These are phyloP conservation scores for Aeschynomene evenia DNA, from an alignment of 306 rosid species.

Conservation along the genomic window DNA sequence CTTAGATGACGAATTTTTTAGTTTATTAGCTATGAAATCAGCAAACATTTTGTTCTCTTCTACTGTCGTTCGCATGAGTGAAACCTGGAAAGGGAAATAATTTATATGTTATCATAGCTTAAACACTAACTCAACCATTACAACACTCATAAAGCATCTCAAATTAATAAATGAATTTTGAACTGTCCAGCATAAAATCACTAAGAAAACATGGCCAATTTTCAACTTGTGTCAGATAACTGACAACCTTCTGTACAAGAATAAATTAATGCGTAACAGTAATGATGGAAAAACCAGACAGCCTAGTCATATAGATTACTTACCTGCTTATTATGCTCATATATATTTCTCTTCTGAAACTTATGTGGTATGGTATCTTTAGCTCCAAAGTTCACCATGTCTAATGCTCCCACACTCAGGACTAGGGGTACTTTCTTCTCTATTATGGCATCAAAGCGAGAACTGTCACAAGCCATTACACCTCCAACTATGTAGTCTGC, in stretches of 20 bases:
- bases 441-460: slow-evolving; percentile 73
- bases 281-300: slow-evolving; percentile 20
- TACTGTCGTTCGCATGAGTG: slow-evolving; percentile 77
- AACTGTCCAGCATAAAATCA: slow-evolving; percentile 24
- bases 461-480: slow-evolving; percentile 81
- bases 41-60: slow-evolving; percentile 82
- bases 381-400: slow-evolving; percentile 90
- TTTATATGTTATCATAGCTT: slow-evolving; percentile 13
- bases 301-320: slow-evolving; percentile 22
- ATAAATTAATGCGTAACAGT: neutral
- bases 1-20: slow-evolving; percentile 65
- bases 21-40: slow-evolving; percentile 71
- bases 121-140: slow-evolving; percentile 10
- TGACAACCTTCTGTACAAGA: neutral
- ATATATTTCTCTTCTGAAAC: slow-evolving; percentile 65
- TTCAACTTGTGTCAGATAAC: slow-evolving; percentile 12
- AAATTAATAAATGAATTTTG: slow-evolving; percentile 3
- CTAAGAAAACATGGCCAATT: neutral
- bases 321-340: slow-evolving; percentile 90
- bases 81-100: slow-evolving; percentile 54
- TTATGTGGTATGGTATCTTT: slow-evolving; percentile 67
- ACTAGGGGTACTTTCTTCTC: slow-evolving; percentile 75
- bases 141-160: neutral
- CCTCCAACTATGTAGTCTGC: slow-evolving; percentile 84
- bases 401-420: slow-evolving; percentile 84